Percentiles rank a stretch among this genome's conserved stretches.
Evolutionary conservation across 192 early-diverging fungal genomes (phyloP).

Genomic region (Paraglomus brasilianum): DNA sequence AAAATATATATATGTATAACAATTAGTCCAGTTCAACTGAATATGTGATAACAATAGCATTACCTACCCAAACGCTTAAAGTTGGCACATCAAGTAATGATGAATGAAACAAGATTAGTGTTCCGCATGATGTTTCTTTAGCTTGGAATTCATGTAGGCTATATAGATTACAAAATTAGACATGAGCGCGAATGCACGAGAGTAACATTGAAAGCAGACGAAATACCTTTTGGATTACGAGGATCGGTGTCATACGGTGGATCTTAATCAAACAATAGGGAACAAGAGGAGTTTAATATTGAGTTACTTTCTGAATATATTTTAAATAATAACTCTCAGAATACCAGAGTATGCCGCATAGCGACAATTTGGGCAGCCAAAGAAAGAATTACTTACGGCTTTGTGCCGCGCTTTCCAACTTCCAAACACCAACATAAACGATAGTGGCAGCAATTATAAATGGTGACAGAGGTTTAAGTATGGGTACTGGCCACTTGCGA

Average conservation of each 20-base stretch:
- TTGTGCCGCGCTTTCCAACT: background rate
- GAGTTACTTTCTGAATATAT: too few relatives aligned
- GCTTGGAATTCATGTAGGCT: background rate
- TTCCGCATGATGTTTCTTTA: background rate
- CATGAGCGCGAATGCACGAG: background rate
- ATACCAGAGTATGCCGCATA: too few relatives aligned
- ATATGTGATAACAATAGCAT: too few relatives aligned
- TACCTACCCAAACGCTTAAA: too few relatives aligned
- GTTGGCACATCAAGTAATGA: too few relatives aligned
- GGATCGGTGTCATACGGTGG: constrained; percentile 18
- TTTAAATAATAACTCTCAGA: too few relatives aligned
- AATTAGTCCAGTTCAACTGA: too few relatives aligned
- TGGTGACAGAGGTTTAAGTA: background rate
- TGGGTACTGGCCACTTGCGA: background rate
- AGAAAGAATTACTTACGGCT: background rate
- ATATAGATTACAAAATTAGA: background rate
- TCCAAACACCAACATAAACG: background rate
- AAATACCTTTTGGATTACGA: constrained; percentile 22
- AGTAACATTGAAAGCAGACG: background rate
- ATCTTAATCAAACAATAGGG: background rate
- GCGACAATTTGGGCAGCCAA: background rate
- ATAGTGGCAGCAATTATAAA: background rate
- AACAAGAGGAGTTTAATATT: background rate
- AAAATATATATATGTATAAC: too few relatives aligned
- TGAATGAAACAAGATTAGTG: too few relatives aligned